Percentiles rank a stretch among this genome's conserved stretches.
Evolutionary conservation across 176 grass and related monocot species (phyloP).

Genomic region (Rhipidocladum racemiflorum): DNA sequence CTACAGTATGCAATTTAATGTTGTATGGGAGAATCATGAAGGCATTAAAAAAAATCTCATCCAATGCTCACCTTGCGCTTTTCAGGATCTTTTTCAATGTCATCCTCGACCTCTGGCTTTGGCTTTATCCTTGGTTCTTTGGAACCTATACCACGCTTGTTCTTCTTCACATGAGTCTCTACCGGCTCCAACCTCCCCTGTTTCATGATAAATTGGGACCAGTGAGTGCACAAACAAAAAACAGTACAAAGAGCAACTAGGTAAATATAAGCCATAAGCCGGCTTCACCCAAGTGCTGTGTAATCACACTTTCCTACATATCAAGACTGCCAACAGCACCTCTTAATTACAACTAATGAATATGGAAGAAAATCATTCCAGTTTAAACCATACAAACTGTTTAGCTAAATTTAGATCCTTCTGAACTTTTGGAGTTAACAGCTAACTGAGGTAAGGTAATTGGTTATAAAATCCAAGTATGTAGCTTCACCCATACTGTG

Average conservation of each 20-base stretch:
- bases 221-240: background rate
- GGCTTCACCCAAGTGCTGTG: background rate
- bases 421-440: background rate
- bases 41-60: background rate
- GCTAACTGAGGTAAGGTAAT: background rate
- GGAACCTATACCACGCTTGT: constrained; percentile 79
- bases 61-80: background rate
- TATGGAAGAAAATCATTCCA: background rate
- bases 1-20: background rate
- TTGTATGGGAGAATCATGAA: background rate
- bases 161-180: constrained; percentile 74
- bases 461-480: background rate
- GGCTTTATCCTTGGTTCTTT: constrained; percentile 58
- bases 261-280: background rate
- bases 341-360: background rate
- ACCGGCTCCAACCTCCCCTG: constrained; percentile 84
- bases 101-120: background rate
- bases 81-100: background rate
- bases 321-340: background rate
- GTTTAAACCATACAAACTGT: background rate
- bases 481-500: background rate
- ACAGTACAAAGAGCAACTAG: background rate
- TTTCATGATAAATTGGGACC: background rate
- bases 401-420: background rate
- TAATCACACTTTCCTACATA: background rate